Conservation (phyloP, 2,329 filamentous ascomycete genomes). For the Fusarium clavum region DNA sequence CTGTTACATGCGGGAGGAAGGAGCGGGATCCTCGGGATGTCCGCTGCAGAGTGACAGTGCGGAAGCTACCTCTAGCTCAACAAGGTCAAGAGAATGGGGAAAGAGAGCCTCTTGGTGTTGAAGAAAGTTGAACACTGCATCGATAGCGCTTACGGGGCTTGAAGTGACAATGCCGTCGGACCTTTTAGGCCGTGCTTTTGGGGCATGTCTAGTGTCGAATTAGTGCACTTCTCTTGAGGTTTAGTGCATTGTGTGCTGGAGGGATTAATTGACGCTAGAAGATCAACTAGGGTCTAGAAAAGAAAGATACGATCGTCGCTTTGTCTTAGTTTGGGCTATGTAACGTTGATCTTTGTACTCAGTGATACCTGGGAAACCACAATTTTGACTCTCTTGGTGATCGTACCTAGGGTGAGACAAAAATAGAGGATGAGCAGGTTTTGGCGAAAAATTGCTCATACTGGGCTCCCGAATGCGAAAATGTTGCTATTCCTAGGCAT, state of each 20-base stretch:
- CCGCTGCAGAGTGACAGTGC: neutral
- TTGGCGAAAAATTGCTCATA: neutral
- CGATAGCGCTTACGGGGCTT: slow-evolving; percentile 4
- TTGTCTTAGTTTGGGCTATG: neutral
- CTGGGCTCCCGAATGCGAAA: neutral
- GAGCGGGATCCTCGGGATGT: slow-evolving; percentile 3
- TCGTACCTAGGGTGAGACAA: neutral
- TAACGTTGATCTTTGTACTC: slow-evolving; percentile 1
- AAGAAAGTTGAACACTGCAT: slow-evolving; percentile 1
- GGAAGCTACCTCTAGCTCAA: neutral
- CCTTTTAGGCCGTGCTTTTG: neutral
- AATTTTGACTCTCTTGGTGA: neutral
- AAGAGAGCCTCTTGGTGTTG: neutral
- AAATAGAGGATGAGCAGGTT: neutral
- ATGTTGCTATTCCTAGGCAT: neutral
- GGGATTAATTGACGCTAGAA: neutral
- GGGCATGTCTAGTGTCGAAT: neutral
- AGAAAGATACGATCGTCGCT: neutral
- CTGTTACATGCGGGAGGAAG: neutral
- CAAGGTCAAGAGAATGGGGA: neutral
- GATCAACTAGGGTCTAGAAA: neutral
- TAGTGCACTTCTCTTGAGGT: neutral
- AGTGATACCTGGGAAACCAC: neutral
- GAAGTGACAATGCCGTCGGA: neutral
- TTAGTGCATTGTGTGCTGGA: neutral